Evolutionary conservation across 2,329 filamentous ascomycete species (phyloP).

Genomic region (Coleophoma crateriformis): DNA sequence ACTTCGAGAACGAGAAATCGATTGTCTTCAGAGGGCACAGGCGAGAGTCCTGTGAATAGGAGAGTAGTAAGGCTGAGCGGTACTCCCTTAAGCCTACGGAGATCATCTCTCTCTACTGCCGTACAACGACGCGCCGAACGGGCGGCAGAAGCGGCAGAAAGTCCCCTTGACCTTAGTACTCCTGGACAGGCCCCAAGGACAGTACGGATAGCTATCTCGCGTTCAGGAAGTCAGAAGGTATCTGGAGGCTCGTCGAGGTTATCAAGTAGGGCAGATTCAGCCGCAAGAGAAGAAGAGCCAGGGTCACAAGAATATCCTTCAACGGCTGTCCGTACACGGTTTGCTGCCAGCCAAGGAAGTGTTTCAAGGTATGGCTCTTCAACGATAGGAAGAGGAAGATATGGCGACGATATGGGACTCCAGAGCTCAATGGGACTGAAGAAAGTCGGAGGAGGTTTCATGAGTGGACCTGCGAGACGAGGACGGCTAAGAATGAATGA

Average conservation of each 20-base stretch:
- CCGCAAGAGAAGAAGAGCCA: constrained; percentile 11
- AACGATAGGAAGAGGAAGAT: constrained; percentile 42
- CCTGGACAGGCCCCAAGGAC: constrained; percentile 23
- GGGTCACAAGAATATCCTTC: constrained; percentile 30
- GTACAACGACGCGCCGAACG: constrained; percentile 15
- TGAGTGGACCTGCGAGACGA: constrained; percentile 74
- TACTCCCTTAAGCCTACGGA: constrained; percentile 22
- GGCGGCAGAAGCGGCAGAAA: constrained; percentile 15
- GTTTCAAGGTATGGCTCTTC: constrained; percentile 44
- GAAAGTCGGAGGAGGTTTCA: constrained; percentile 69
- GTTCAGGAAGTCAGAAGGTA: constrained; percentile 17
- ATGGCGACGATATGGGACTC: constrained; percentile 58
- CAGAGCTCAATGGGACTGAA: constrained; percentile 76
- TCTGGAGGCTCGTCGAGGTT: constrained; percentile 20
- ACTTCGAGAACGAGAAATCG: constrained; percentile 3
- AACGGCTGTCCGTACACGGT: constrained; percentile 42
- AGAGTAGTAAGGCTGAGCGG: constrained; percentile 25
- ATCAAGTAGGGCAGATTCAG: constrained; percentile 18
- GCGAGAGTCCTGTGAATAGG: constrained; percentile 21
- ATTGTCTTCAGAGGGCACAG: constrained; percentile 9
- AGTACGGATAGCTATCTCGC: constrained; percentile 20
- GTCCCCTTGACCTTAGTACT: constrained; percentile 23
- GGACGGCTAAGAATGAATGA: constrained; percentile 57
- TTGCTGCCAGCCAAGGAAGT: constrained; percentile 43
- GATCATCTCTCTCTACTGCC: constrained; percentile 21